Evolutionary conservation across 257 asterid genomes (phyloP), one percentile per base, ranked within the genome.

Genomic region (Petunia axillaris): DNA sequence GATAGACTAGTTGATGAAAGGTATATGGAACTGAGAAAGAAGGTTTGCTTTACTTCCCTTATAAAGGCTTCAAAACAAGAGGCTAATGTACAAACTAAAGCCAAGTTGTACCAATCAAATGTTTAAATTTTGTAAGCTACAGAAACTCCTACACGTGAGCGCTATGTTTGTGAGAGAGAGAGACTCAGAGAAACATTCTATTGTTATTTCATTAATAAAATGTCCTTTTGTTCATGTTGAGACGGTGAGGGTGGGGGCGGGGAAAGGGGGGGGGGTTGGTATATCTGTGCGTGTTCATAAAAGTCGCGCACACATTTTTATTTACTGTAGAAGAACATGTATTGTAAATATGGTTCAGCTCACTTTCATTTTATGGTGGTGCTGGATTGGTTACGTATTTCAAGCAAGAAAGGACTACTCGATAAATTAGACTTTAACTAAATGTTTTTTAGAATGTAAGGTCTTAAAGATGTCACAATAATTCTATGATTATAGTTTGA

Each of bases 81-180:
- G 25, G 14, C 6, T 5, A 80, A 41, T 76, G 63, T 25, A 79
- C 37, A 38, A 63, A n/a, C 41, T 38, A 75, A 63, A 48, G 78
- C 41, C 90, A 86, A 88, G 81, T 88, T 87, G 87, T 75, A 74
- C 83, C 59, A 70, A 57, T 83, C 68, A 83, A 70, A 64, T 65
- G 84, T 78, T 41, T 43, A 41, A 8, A 60, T 5, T 8, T 44
- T 2, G 35, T 40, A 59, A 78, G 41, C 84, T 83, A 85, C 86
- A 82, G 88, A 16, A 82, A 68, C 79, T 87, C 82, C 2, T 57
- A 87, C 89, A 84, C 90, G 88, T 88, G 91, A 85, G 90, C 76
- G 76, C 44, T n/a, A 39, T 59, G 40, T 71, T 70, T 57, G 79
- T 14, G 75, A 16, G 83, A 50, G 78, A 70, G 79, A 62, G 75